These are phyloP conservation scores for Lentinula detonsa DNA, from an alignment of 768 basidiomycete genomes.

Conservation along the genomic window DNA sequence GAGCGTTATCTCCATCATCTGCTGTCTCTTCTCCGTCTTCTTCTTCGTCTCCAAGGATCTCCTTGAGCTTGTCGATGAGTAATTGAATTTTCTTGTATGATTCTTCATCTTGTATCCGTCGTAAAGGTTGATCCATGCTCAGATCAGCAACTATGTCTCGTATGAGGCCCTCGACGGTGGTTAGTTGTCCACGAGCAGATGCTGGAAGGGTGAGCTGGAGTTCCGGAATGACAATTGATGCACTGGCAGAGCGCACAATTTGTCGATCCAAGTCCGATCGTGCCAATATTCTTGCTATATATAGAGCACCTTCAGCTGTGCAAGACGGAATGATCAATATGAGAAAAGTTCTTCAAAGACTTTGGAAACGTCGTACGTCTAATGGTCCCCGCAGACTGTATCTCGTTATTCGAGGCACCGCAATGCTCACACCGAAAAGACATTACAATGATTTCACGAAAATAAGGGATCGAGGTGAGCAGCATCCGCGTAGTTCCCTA, in stretches of 20 bases:
- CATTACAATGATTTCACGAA: slow-evolving; percentile 92
- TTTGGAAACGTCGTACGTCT: slow-evolving; percentile 50
- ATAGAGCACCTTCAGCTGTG: slow-evolving; percentile 75
- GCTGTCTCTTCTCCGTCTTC: slow-evolving; percentile 38
- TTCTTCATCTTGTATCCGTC: slow-evolving; percentile 70
- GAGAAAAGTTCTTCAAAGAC: background rate
- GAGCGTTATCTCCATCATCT: slow-evolving; percentile 23
- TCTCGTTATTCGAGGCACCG: slow-evolving; percentile 85
- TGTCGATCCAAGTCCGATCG: slow-evolving; percentile 86
- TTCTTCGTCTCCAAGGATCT: slow-evolving; percentile 57
- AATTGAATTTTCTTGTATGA: slow-evolving; percentile 68
- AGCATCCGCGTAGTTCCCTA: slow-evolving; percentile 88
- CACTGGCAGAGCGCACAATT: slow-evolving; percentile 81
- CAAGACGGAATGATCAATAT: background rate
- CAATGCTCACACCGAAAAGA: slow-evolving; percentile 96
- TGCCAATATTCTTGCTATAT: slow-evolving; percentile 72
- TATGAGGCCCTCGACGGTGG: slow-evolving; percentile 93
- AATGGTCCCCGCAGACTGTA: slow-evolving; percentile 84
- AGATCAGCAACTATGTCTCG: slow-evolving; percentile 80
- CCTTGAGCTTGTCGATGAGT: slow-evolving; percentile 61
- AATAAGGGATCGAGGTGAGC: slow-evolving; percentile 92
- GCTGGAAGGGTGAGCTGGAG: slow-evolving; percentile 88
- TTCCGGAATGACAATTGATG: slow-evolving; percentile 82
- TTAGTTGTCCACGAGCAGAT: slow-evolving; percentile 80
- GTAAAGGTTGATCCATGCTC: slow-evolving; percentile 73